Evolutionary conservation across 495 filamentous ascomycete genomes (phyloP).

Genomic region (Mytilinidion resinicola): DNA sequence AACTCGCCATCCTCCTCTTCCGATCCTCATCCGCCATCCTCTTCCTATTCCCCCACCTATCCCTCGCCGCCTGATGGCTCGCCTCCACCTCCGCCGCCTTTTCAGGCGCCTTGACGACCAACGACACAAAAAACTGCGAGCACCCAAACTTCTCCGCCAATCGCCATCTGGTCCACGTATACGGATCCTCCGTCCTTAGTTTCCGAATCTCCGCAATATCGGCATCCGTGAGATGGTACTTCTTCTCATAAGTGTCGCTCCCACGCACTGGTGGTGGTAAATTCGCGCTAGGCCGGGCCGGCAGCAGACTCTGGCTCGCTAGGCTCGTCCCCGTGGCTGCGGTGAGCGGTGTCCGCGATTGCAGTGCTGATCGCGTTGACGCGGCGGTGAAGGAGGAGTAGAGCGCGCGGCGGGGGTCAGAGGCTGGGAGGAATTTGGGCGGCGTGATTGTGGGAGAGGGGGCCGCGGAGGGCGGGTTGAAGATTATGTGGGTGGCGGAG

Average conservation of each 20-base stretch:
- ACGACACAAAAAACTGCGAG: slow-evolving; percentile 62
- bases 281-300: slow-evolving; percentile 2
- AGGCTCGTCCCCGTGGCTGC: slow-evolving; percentile 30
- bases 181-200: slow-evolving; percentile 61
- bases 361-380: slow-evolving; percentile 11
- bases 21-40: slow-evolving; percentile 69
- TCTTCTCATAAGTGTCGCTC: slow-evolving; percentile 47
- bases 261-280: slow-evolving; percentile 54
- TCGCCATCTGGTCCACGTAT: slow-evolving; percentile 61
- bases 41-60: slow-evolving; percentile 66
- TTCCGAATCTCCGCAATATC: slow-evolving; percentile 75
- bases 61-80: slow-evolving; percentile 45
- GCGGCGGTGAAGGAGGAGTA: slow-evolving; percentile 33
- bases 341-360: slow-evolving; percentile 4
- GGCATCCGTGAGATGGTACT: slow-evolving; percentile 66
- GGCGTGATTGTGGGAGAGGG: slow-evolving; percentile 83
- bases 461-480: slow-evolving; percentile 86
- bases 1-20: slow-evolving; percentile 56
- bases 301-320: slow-evolving; percentile 7
- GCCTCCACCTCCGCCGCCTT: slow-evolving; percentile 37
- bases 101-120: slow-evolving; percentile 46
- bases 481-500: slow-evolving; percentile 55
- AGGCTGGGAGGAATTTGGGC: slow-evolving; percentile 75
- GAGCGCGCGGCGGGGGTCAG: slow-evolving; percentile 64
- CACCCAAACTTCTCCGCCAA: slow-evolving; percentile 74